Conservation (phyloP, 2,329 filamentous ascomycete genomes). For the Cladosporium austrohemisphaericum region DNA sequence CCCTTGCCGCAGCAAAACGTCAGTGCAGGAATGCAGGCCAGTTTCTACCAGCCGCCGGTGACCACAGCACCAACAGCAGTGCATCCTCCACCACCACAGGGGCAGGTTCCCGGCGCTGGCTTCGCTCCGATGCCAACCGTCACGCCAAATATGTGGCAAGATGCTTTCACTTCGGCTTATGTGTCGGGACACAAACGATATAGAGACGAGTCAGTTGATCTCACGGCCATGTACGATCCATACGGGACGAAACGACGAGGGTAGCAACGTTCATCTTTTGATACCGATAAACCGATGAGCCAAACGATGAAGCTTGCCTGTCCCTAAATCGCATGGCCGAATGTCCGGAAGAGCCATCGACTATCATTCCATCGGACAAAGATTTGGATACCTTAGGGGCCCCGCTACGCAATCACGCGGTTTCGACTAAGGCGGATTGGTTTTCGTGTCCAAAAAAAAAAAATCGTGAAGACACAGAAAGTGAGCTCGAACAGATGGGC, state of each 20-base stretch:
- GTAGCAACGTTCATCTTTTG: conserved; percentile 13
- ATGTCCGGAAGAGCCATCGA: too few relatives aligned
- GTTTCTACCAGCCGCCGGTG: conserved; percentile 11
- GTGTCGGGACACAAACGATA: conserved; percentile 41
- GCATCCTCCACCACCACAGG: neutral
- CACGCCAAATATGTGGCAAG: conserved; percentile 51
- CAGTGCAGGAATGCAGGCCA: conserved; percentile 5
- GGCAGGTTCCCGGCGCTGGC: neutral
- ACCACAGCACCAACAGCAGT: neutral
- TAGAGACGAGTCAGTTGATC: conserved; percentile 36
- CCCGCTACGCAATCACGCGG: too few relatives aligned
- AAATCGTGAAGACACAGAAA: conserved; percentile 9
- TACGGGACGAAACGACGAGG: conserved; percentile 22
- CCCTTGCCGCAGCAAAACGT: conserved; percentile 20
- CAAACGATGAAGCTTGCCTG: too few relatives aligned
- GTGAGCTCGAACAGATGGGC: too few relatives aligned
- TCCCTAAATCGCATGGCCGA: too few relatives aligned
- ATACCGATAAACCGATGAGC: too few relatives aligned
- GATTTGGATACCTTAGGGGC: too few relatives aligned
- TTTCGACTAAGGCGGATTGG: too few relatives aligned
- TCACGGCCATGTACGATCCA: neutral
- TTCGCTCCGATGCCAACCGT: conserved; percentile 31
- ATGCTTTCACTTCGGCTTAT: conserved; percentile 41
- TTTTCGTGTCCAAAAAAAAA: too few relatives aligned
- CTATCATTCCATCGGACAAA: too few relatives aligned